These are phyloP conservation scores for Marasmius tenuissimus DNA, from an alignment of 1,284 basidiomycete species.

Conservation along the genomic window DNA sequence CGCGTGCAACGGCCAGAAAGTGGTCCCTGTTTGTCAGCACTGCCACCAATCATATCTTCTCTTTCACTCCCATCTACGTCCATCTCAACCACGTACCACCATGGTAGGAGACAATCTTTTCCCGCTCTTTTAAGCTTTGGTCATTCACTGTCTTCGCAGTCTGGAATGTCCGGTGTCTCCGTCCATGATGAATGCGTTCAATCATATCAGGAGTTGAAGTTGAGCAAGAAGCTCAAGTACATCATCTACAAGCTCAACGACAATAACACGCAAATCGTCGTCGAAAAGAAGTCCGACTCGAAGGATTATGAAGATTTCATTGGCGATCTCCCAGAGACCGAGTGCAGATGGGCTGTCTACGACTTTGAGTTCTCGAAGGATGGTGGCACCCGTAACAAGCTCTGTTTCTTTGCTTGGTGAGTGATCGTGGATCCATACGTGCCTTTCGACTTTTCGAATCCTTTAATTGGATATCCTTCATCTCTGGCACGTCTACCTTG, in stretches of 20 bases:
- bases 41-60: neutral
- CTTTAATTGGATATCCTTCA: slow-evolving; percentile 1
- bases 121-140: neutral
- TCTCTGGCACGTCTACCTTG: neutral
- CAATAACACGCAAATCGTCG: slow-evolving; percentile 73
- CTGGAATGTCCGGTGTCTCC: slow-evolving; percentile 62
- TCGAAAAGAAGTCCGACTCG: slow-evolving; percentile 56
- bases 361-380: slow-evolving; percentile 88
- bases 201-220: slow-evolving; percentile 78
- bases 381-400: slow-evolving; percentile 88
- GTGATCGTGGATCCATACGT: slow-evolving; percentile 24
- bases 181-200: slow-evolving; percentile 62
- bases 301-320: slow-evolving; percentile 79
- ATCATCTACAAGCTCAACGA: slow-evolving; percentile 79
- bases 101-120: neutral
- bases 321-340: slow-evolving; percentile 68
- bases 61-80: neutral
- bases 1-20: neutral
- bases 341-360: slow-evolving; percentile 91
- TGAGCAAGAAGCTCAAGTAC: slow-evolving; percentile 84
- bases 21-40: neutral
- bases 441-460: neutral
- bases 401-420: slow-evolving; percentile 84
- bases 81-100: neutral
- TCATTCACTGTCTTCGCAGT: neutral